phyloP scores from a whole-genome alignment of 2,329 filamentous ascomycete species.

The Penicillium sp. region DNA sequence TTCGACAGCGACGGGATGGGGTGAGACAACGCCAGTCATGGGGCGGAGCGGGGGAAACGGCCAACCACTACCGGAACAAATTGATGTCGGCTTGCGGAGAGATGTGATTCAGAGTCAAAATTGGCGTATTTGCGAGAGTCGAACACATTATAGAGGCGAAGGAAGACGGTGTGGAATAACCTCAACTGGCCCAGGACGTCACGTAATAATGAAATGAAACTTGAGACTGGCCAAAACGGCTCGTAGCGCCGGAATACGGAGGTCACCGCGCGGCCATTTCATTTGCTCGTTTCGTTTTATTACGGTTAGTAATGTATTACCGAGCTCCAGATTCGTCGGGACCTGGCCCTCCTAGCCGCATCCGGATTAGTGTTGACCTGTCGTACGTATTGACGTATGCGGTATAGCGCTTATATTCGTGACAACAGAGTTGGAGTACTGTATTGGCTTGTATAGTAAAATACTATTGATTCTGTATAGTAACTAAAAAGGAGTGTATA shows the following conservation, averaged over 20 bases:
- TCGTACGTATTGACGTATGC: neutral
- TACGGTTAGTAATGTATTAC: no score
- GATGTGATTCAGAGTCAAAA: neutral
- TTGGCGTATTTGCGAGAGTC: neutral
- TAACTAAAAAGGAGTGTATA: no score
- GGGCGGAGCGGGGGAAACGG: neutral
- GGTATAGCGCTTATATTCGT: no score
- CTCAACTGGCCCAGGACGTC: neutral
- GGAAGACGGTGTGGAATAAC: neutral
- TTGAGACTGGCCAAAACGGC: constrained; percentile 7
- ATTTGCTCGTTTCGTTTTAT: constrained; percentile 1
- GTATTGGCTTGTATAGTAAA: no score
- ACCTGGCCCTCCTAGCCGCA: neutral
- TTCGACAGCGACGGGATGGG: neutral
- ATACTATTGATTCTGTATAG: no score
- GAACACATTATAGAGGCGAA: constrained; percentile 4
- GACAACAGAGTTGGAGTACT: no score
- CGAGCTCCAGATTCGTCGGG: neutral
- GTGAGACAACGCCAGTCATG: constrained; percentile 4
- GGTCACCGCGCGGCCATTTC: constrained; percentile 11
- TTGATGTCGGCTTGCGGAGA: neutral
- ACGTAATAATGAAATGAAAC: constrained; percentile 6
- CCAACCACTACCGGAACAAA: neutral
- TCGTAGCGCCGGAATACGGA: constrained; percentile 14
- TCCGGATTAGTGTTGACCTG: neutral